Percentiles rank a stretch among this genome's conserved stretches.
phyloP scores from a whole-genome alignment of 106 monocot genomes.

The Dendrobium chrysotoxum region DNA sequence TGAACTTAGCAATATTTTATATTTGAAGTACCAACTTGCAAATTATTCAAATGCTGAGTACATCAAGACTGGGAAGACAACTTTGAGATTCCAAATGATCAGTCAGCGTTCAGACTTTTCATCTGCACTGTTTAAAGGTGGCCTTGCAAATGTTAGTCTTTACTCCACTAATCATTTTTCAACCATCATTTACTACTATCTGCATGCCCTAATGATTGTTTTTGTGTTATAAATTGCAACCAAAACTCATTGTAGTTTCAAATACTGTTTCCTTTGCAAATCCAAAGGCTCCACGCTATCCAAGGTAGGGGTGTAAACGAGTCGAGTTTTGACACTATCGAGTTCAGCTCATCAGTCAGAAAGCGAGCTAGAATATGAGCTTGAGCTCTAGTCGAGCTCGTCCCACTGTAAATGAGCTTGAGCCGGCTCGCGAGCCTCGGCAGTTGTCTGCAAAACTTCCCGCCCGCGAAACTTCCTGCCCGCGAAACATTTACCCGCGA shows the following conservation, averaged over 20 bases:
- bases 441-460: too few species aligned
- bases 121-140: constrained; percentile 81
- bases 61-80: constrained; percentile 34
- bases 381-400: too few species aligned
- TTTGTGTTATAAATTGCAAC: constrained; percentile 31
- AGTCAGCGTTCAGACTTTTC: constrained; percentile 90
- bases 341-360: too few species aligned
- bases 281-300: constrained; percentile 87
- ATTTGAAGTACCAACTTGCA: constrained; percentile 67
- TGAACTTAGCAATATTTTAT: neutral
- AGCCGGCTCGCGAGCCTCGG: too few species aligned
- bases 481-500: too few species aligned
- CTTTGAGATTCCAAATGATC: constrained; percentile 58
- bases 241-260: constrained; percentile 73
- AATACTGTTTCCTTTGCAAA: constrained; percentile 64
- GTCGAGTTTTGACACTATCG: too few species aligned
- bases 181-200: too few species aligned
- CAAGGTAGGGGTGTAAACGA: too few species aligned
- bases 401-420: too few species aligned
- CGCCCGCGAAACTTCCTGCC: too few species aligned
- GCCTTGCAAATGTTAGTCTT: constrained; percentile 52
- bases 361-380: too few species aligned
- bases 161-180: too few species aligned
- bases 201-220: neutral
- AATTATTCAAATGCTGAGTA: constrained; percentile 62